phyloP scores from a whole-genome alignment of 768 basidiomycete genomes.

The Roridomyces roridus region DNA sequence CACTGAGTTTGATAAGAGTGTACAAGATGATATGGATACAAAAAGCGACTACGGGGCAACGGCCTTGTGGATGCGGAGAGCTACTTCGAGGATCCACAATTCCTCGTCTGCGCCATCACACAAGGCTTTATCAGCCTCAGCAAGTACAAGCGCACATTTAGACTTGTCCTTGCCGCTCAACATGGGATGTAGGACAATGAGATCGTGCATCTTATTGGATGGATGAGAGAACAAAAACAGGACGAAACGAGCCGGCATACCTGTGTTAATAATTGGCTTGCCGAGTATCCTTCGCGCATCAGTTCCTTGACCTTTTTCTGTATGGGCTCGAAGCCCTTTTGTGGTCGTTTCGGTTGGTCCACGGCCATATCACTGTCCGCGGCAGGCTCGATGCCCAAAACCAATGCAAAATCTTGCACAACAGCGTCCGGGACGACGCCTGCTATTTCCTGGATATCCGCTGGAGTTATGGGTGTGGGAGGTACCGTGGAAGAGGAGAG shows the following conservation, averaged over 20 bases:
- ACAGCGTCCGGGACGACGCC: constrained; percentile 87
- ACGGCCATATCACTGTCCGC: constrained; percentile 57
- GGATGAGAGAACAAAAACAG: neutral
- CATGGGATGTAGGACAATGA: constrained; percentile 82
- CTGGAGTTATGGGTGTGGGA: constrained; percentile 73
- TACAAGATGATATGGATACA: neutral
- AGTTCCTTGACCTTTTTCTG: constrained; percentile 75
- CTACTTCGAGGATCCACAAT: constrained; percentile 90
- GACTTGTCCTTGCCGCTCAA: constrained; percentile 84
- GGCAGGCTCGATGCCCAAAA: constrained; percentile 83
- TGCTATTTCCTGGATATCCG: constrained; percentile 94
- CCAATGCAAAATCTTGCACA: constrained; percentile 69
- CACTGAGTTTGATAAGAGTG: too few species aligned
- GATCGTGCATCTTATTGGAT: constrained; percentile 95
- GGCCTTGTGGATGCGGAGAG: constrained; percentile 76
- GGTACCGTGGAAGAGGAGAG: constrained; percentile 78
- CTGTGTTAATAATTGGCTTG: constrained; percentile 87
- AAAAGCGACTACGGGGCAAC: constrained; percentile 36
- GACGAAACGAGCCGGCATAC: constrained; percentile 50
- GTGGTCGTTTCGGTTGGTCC: constrained; percentile 46
- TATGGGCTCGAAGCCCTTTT: constrained; percentile 63
- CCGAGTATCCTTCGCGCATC: constrained; percentile 91
- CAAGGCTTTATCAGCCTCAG: constrained; percentile 94
- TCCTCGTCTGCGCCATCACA: constrained; percentile 98
- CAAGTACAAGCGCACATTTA: constrained; percentile 80